Conservation (phyloP, 306 rosid species). For the Hippophae rhamnoides region DNA sequence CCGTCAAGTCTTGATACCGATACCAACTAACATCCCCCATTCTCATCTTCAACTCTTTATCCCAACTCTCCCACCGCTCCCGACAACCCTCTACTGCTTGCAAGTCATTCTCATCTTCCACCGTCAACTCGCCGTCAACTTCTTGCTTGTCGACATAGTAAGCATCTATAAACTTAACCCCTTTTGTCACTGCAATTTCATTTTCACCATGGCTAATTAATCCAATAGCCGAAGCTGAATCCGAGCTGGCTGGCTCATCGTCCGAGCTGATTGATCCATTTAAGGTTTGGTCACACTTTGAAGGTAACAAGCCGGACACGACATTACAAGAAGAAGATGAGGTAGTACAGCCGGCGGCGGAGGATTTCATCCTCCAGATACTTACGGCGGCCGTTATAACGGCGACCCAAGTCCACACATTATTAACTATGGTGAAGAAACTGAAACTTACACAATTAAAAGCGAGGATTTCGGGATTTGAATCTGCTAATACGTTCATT, state of each 20-base stretch:
- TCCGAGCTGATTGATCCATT: not conserved
- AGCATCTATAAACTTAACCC: slow-evolving; percentile 32
- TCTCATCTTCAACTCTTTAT: slow-evolving; percentile 23
- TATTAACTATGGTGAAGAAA: slow-evolving; percentile 31
- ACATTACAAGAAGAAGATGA: not conserved
- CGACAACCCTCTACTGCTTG: not conserved
- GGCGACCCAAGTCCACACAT: slow-evolving; percentile 60
- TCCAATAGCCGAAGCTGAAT: not conserved
- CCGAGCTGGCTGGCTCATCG: not conserved
- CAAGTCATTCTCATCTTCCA: not conserved
- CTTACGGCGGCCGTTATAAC: slow-evolving; percentile 44
- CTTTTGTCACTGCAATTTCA: slow-evolving; percentile 28
- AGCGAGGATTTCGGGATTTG: slow-evolving; percentile 48
- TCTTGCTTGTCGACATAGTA: slow-evolving; percentile 21
- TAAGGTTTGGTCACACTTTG: not conserved
- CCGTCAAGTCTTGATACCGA: slow-evolving; percentile 49
- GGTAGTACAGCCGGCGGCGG: not conserved
- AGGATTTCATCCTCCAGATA: slow-evolving; percentile 32
- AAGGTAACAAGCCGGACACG: not conserved
- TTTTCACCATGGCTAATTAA: slow-evolving; percentile 1
- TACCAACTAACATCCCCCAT: slow-evolving; percentile 41
- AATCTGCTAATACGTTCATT: slow-evolving; percentile 43
- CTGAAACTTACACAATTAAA: slow-evolving; percentile 37
- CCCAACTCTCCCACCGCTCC: slow-evolving; percentile 51
- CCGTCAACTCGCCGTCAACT: slow-evolving; percentile 3